A percentile compares a stretch with the other conserved stretches of the same genome.
Conservation (phyloP, 805 yeast species). For the Tanozyma kutaoensis region DNA sequence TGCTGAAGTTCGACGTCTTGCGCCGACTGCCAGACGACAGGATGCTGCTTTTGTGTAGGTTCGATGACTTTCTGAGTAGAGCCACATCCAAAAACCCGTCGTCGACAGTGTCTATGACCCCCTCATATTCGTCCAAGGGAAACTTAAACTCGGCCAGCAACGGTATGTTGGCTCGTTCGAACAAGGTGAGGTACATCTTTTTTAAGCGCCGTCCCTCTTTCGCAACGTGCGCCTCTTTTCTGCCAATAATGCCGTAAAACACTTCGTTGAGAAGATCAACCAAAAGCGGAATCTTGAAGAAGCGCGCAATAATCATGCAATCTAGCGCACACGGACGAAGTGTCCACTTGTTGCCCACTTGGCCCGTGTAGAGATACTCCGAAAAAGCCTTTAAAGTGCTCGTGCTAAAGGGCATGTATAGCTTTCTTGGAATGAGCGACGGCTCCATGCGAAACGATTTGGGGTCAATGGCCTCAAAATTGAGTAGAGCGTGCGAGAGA, state of each 20-base stretch:
- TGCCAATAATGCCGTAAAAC: constrained; percentile 54
- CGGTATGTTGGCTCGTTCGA: constrained; percentile 11
- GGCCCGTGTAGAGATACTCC: constrained; percentile 70
- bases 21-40: neutral
- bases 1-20: neutral
- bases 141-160: constrained; percentile 13
- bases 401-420: constrained; percentile 58
- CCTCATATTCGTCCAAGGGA: constrained; percentile 39
- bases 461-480: constrained; percentile 19
- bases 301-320: constrained; percentile 45
- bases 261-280: constrained; percentile 60
- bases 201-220: constrained; percentile 25
- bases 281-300: constrained; percentile 55
- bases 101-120: constrained; percentile 45
- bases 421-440: constrained; percentile 48
- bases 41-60: constrained; percentile 10
- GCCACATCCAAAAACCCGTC: constrained; percentile 51
- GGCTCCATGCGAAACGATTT: constrained; percentile 37
- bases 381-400: constrained; percentile 49
- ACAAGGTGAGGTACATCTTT: constrained; percentile 11
- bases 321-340: constrained; percentile 58
- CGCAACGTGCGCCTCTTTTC: constrained; percentile 43
- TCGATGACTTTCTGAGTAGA: constrained; percentile 34
- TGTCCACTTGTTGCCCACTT: constrained; percentile 65
- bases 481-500: constrained; percentile 13